Percentiles rank a stretch among this genome's conserved stretches.
phyloP scores from a whole-genome alignment of 352 stramenopile genomes.

The Pythium phragmitis region DNA sequence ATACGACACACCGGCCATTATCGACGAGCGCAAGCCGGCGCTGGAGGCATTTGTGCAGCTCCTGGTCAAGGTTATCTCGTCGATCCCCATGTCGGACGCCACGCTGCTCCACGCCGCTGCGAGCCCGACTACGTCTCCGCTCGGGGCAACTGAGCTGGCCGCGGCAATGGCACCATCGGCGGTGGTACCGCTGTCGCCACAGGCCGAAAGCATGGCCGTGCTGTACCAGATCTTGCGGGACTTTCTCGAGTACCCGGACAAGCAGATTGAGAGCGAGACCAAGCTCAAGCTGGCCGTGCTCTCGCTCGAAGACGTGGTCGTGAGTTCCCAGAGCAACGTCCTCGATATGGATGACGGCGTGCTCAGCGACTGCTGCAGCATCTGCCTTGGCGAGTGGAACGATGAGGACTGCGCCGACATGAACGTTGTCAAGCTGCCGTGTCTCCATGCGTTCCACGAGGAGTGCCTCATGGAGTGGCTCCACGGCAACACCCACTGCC shows the following conservation, averaged over 20 bases:
- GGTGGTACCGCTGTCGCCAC: slow-evolving; percentile 18
- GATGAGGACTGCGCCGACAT: slow-evolving; percentile 78
- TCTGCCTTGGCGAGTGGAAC: slow-evolving; percentile 81
- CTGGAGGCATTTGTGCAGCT: slow-evolving; percentile 81
- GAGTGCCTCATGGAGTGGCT: slow-evolving; percentile 87
- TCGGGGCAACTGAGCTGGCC: neutral
- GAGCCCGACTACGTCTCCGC: slow-evolving; percentile 16
- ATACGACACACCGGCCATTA: slow-evolving; percentile 68
- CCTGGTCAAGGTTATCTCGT: slow-evolving; percentile 79
- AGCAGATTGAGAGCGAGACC: slow-evolving; percentile 83
- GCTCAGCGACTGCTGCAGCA: slow-evolving; percentile 82
- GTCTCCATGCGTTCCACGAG: slow-evolving; percentile 83
- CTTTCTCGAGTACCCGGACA: slow-evolving; percentile 84
- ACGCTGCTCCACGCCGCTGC: slow-evolving; percentile 15
- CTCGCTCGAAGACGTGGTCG: slow-evolving; percentile 81
- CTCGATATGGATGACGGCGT: slow-evolving; percentile 38
- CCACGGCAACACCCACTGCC: slow-evolving; percentile 76
- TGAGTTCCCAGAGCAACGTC: slow-evolving; percentile 68
- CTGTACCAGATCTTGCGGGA: slow-evolving; percentile 77
- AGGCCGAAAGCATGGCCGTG: slow-evolving; percentile 46
- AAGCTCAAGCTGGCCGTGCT: slow-evolving; percentile 82
- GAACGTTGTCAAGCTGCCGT: slow-evolving; percentile 85
- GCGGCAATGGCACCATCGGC: neutral
- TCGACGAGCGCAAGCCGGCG: slow-evolving; percentile 60
- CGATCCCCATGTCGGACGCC: slow-evolving; percentile 54